These are phyloP conservation scores for Trichocomaceae sp. DNA, from an alignment of 2,329 filamentous ascomycete genomes.

Conservation along the genomic window DNA sequence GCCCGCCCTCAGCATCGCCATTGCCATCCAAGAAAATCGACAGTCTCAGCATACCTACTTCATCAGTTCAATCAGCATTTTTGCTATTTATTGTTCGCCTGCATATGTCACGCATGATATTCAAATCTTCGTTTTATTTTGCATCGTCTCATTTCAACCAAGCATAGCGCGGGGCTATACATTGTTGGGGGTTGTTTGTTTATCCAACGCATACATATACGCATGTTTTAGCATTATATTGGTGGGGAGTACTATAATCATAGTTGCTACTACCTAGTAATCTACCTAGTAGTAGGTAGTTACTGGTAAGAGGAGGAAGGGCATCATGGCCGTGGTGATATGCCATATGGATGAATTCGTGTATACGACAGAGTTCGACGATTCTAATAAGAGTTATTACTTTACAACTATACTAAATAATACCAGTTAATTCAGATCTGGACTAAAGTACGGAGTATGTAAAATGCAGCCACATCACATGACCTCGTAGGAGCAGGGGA, in stretches of 20 bases:
- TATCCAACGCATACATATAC: no score
- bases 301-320: no score
- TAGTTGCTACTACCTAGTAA: background rate
- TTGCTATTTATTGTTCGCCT: background rate
- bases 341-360: no score
- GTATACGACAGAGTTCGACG: no score
- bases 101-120: background rate
- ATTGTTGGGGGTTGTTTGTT: background rate
- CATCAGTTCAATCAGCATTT: background rate
- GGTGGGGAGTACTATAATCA: background rate
- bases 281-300: background rate
- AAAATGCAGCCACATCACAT: no score
- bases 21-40: background rate
- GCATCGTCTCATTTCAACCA: background rate
- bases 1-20: background rate
- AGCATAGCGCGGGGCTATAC: constrained; percentile 6
- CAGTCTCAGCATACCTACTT: background rate
- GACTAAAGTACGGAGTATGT: no score
- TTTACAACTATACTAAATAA: no score
- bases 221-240: background rate
- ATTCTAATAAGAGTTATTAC: no score
- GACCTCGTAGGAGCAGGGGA: no score
- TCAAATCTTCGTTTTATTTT: background rate
- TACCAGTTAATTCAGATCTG: no score
- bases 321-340: no score